Percentiles rank a stretch among this genome's conserved stretches.
phyloP scores from a whole-genome alignment of 2,329 filamentous ascomycete genomes.

The Gnomoniopsis smithogilvyi region DNA sequence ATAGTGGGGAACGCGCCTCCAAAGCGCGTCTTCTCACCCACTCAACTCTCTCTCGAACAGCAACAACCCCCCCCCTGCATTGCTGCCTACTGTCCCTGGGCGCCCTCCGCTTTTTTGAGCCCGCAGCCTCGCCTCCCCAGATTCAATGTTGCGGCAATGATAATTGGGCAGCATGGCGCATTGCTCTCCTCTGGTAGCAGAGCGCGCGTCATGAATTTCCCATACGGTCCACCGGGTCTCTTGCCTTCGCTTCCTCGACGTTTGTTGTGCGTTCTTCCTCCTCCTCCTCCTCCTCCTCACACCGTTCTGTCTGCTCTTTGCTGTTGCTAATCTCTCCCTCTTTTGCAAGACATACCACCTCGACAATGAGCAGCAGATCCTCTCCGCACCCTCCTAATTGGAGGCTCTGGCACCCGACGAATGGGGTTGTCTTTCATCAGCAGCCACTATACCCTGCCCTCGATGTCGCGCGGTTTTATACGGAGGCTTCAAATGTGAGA shows the following conservation, averaged over 20 bases:
- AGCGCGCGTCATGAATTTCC: slow-evolving; percentile 12
- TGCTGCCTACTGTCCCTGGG: slow-evolving; percentile 7
- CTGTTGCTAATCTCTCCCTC: background rate
- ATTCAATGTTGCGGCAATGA: slow-evolving; percentile 13
- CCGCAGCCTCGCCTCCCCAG: background rate
- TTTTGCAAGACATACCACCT: background rate
- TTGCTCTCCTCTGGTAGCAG: slow-evolving; percentile 1
- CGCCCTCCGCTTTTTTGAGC: background rate
- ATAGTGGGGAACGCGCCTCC: slow-evolving; percentile 1
- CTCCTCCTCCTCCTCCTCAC: background rate
- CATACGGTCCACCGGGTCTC: slow-evolving; percentile 8
- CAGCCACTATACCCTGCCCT: slow-evolving; percentile 23
- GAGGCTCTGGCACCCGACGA: slow-evolving; percentile 34
- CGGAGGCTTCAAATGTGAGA: slow-evolving; percentile 11
- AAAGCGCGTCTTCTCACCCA: slow-evolving; percentile 5
- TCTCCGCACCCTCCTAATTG: slow-evolving; percentile 14
- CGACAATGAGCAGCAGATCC: slow-evolving; percentile 17
- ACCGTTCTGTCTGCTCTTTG: background rate
- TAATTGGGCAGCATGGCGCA: slow-evolving; percentile 17
- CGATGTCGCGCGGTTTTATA: slow-evolving; percentile 15
- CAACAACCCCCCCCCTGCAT: slow-evolving; percentile 2
- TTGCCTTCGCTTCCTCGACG: slow-evolving; percentile 1
- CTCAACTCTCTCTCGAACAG: background rate
- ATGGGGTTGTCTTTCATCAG: slow-evolving; percentile 35
- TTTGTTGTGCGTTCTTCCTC: slow-evolving; percentile 13